A percentile compares a stretch with the other conserved stretches of the same genome.
These are phyloP conservation scores for Urostyla sp. DNA, from an alignment of 73 alveolate species.

Conservation along the genomic window DNA sequence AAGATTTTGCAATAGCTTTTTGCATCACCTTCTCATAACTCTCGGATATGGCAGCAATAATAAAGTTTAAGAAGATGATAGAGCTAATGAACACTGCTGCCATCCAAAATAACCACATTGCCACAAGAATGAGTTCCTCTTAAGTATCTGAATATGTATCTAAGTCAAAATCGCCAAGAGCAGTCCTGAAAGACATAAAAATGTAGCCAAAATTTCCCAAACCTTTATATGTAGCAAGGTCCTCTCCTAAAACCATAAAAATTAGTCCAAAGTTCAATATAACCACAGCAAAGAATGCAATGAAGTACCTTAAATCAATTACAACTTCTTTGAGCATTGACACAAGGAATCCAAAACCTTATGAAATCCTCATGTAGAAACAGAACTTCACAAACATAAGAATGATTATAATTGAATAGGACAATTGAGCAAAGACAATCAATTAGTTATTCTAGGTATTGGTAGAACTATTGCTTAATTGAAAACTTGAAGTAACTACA, in stretches of 20 bases:
- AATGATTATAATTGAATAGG: not conserved
- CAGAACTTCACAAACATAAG: not conserved
- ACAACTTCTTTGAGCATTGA: not conserved
- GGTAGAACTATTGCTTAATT: not conserved
- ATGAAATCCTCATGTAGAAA: not conserved
- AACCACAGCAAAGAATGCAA: not conserved
- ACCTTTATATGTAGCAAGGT: not conserved
- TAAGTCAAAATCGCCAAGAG: conserved; percentile 21
- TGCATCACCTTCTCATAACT: conserved; percentile 24
- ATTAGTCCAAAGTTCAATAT: not conserved
- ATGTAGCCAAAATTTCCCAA: not conserved
- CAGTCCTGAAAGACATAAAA: not conserved
- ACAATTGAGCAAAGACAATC: too few species aligned
- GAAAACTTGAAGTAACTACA: not conserved
- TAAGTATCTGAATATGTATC: not conserved
- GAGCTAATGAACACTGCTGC: not conserved
- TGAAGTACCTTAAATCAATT: not conserved
- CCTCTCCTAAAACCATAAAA: not conserved
- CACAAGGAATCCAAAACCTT: conserved; percentile 15
- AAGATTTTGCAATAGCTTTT: conserved; percentile 10
- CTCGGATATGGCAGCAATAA: conserved; percentile 49
- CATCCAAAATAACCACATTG: conserved; percentile 12
- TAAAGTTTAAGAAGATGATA: conserved; percentile 28
- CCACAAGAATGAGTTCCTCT: not conserved
- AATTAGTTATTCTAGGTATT: not conserved